Evolutionary conservation across 2,329 filamentous ascomycete species (phyloP).

Genomic region (Pyricularia pennisetigena): DNA sequence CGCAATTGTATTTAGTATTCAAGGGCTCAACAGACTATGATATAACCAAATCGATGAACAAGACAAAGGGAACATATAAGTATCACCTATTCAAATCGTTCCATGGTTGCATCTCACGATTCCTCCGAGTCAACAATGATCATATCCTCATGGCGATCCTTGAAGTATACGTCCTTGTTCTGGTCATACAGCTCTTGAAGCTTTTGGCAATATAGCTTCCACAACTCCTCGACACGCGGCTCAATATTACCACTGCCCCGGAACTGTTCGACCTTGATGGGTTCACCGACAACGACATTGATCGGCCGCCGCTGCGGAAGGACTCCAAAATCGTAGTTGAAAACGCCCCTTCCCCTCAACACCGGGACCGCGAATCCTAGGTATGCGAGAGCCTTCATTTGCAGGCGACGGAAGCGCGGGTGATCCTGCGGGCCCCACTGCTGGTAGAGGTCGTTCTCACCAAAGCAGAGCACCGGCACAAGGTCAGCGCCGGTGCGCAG

Average conservation of each 20-base stretch:
- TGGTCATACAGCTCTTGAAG: conserved; percentile 63
- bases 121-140: conserved; percentile 32
- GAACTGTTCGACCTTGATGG: conserved; percentile 58
- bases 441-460: conserved; percentile 93
- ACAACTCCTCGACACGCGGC: conserved; percentile 70
- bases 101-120: neutral
- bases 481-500: conserved; percentile 87
- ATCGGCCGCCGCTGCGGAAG: conserved; percentile 87
- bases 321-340: conserved; percentile 95
- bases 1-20: neutral
- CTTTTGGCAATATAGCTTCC: conserved; percentile 69
- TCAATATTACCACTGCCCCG: conserved; percentile 47
- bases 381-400: conserved; percentile 74
- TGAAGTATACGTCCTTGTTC: conserved; percentile 69
- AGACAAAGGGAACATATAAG: neutral
- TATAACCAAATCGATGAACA: neutral
- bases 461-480: conserved; percentile 85
- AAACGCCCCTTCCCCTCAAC: conserved; percentile 82
- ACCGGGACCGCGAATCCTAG: conserved; percentile 90
- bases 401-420: conserved; percentile 68
- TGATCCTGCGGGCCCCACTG: conserved; percentile 71
- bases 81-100: neutral
- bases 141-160: conserved; percentile 52
- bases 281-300: conserved; percentile 80
- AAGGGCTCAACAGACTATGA: neutral